Evolutionary conservation across 768 basidiomycete species (phyloP), one percentile per base, ranked within the genome.

Genomic region (Cystofilobasidium macerans): DNA sequence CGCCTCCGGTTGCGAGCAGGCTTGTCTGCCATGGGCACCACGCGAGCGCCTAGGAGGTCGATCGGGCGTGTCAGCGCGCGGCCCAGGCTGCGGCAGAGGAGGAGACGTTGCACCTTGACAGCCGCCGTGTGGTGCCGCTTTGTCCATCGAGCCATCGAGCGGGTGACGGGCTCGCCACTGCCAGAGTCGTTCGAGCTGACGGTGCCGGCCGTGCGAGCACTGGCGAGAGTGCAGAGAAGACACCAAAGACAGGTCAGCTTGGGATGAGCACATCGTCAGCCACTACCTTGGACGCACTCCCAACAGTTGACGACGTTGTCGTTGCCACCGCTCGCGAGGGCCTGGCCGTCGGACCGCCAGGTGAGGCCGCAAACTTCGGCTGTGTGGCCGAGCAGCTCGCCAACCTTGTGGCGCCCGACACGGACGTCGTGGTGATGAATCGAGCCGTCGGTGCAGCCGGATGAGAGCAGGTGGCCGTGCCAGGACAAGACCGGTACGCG

Each of bases 241-340:
- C 32, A 12, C 36, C n/a, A 51, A n/a, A n/a, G 20, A 22, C 4
- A 51, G 7, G 24, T 54, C n/a, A n/a, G 7, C 6, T 20, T 28
- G 33, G 64, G 35, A 1, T 22, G 28, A 47, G 56, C 4, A 60
- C 36, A 54, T 20, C 35, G 81, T 81, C 68, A 83, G 82, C n/a
- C n/a, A n/a, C n/a, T n/a, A n/a, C n/a, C 42, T 0, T 83, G 83
- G 0, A 88, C 79, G 62, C 88, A 81, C 8, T 99, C 94, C 94
- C 94, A 99, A 58, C 95, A 86, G 72, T 95, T 94, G 62, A 98
- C 92, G 24, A 95, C 91, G 69, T 98, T 97, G 76, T 98, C 95
- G 73, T 98, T 95, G 0, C 92, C 94, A 2, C 94, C 94, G 70
- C 89, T 91, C 0, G 94, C 94, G 28, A 99, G 80, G 18, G 57